phyloP scores from a whole-genome alignment of 345 rosid genomes.

The Durio zibethinus region DNA sequence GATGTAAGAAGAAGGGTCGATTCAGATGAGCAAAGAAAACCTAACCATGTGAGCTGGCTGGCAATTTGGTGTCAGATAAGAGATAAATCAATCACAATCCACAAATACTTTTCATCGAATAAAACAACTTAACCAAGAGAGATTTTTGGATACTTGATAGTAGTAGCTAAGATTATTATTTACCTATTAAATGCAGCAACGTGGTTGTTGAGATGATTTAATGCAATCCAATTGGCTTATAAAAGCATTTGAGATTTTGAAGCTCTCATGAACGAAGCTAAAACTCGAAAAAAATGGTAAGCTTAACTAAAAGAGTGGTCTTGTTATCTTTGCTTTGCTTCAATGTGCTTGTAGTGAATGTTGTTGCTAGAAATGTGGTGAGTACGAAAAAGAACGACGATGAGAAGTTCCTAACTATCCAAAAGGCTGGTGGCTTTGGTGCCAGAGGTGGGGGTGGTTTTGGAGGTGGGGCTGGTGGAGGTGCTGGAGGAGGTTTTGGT shows the following conservation, averaged over 20 bases:
- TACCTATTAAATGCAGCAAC: conserved; percentile 23
- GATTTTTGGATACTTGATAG: background rate
- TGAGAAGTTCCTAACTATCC: conserved; percentile 30
- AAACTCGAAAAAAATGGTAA: conserved; percentile 28
- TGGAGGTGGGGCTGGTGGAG: conserved; percentile 15
- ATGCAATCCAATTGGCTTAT: conserved; percentile 27
- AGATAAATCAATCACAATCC: background rate
- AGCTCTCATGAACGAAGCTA: background rate
- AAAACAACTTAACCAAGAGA: background rate
- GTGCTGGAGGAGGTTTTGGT: conserved; percentile 16
- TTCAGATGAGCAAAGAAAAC: background rate
- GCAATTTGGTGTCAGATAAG: background rate
- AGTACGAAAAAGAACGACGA: conserved; percentile 23
- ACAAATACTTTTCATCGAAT: background rate
- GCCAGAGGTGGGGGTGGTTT: background rate
- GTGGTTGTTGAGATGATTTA: conserved; percentile 44
- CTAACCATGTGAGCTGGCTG: background rate
- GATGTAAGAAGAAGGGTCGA: background rate
- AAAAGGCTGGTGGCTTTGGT: conserved; percentile 24
- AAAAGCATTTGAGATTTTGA: background rate
- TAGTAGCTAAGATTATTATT: background rate
- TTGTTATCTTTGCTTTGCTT: conserved; percentile 46
- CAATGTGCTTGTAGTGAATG: conserved; percentile 39
- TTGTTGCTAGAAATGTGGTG: conserved; percentile 36
- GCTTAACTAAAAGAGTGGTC: conserved; percentile 23